Base-by-base conservation (phyloP, 345 rosid genomes). In the Zanthoxylum bungeanum region DNA sequence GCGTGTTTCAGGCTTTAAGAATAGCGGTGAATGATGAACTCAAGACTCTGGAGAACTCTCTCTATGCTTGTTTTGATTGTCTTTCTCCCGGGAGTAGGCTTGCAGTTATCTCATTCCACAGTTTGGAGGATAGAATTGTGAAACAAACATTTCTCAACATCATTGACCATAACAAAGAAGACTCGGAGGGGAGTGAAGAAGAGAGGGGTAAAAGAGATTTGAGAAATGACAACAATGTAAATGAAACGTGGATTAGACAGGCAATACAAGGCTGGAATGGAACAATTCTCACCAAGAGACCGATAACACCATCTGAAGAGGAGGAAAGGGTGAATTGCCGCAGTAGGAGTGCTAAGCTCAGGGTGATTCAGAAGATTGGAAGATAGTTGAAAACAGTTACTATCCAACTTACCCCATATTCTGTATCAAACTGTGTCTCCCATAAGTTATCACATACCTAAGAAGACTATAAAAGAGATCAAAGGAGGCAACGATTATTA, bases 21-120 rank as follows among this genome's bases (percentile, higher is more conserved):
- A 94, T 91, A 27, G 97, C 97, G 39, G 98, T 94, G 42, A 94
- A 94, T 40, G 95, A 94, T 76, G 98, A 94, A 76, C 97, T 94
- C 28, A 85, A 80, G 71, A 84, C 92, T 2, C 82, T 94, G 67
- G 88, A 88, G 76, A 81, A 85, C 71, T 77, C 98, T 19, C 91
- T 89, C 33, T 68, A 81, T 73, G 82, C 86, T 63, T 82, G 88
- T 61, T 94, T 90, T 25, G 92, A 85, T 39, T 88, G 93, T 76
- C 97, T 94, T 56, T 84, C 93, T 0, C 93, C 98, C 5, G 93
- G 93, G 22, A 97, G 98, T 64, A 84, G 98, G 73, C 87, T 91
- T 44, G 98, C 97, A 52, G 95, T 92, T 57, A 90, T 92, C 64
- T 88, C 97, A 59, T 94, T 94, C 76, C 98, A 94, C 82, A 94